A percentile compares a stretch with the other conserved stretches of the same genome.
phyloP scores from a whole-genome alignment of 176 grass and related monocot species.

The Tillandsia leiboldiana region DNA sequence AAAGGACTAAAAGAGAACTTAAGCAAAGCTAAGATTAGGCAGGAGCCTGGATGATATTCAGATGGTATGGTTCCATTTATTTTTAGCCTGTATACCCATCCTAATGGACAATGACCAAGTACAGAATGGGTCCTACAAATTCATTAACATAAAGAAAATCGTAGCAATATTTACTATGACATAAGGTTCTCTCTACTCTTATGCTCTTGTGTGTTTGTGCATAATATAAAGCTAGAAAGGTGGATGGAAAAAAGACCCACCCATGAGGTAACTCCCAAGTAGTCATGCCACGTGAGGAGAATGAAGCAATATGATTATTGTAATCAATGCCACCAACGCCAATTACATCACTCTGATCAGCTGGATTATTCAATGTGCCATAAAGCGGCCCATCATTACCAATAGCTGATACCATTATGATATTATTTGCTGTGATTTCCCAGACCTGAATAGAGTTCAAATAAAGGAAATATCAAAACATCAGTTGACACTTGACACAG shows the following conservation, averaged over 20 bases:
- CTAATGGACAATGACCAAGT: too few relatives aligned
- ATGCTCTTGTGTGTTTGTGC: too few relatives aligned
- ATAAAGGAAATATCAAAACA: not conserved
- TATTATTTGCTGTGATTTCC: constrained; percentile 98
- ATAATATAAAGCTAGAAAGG: not conserved
- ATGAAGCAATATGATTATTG: constrained; percentile 96
- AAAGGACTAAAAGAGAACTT: too few relatives aligned
- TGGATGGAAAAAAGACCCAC: constrained; percentile 33
- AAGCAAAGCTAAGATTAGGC: too few relatives aligned
- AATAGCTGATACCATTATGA: constrained; percentile 99
- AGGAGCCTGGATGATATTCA: too few relatives aligned
- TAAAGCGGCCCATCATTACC: constrained; percentile 98
- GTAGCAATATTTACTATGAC: too few relatives aligned
- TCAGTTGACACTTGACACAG: not conserved
- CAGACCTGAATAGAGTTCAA: constrained; percentile 58
- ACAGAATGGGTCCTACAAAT: not conserved
- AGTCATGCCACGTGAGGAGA: constrained; percentile 97
- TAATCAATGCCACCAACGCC: constrained; percentile 98
- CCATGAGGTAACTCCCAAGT: constrained; percentile 99
- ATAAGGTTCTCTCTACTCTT: too few relatives aligned
- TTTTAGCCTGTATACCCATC: too few relatives aligned
- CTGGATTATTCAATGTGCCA: constrained; percentile 95
- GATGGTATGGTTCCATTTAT: too few relatives aligned
- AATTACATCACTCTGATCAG: constrained; percentile 96
- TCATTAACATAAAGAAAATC: too few relatives aligned